Conservation (phyloP, 169 alveolate genomes). For the Eimeria nieschulzi region DNA sequence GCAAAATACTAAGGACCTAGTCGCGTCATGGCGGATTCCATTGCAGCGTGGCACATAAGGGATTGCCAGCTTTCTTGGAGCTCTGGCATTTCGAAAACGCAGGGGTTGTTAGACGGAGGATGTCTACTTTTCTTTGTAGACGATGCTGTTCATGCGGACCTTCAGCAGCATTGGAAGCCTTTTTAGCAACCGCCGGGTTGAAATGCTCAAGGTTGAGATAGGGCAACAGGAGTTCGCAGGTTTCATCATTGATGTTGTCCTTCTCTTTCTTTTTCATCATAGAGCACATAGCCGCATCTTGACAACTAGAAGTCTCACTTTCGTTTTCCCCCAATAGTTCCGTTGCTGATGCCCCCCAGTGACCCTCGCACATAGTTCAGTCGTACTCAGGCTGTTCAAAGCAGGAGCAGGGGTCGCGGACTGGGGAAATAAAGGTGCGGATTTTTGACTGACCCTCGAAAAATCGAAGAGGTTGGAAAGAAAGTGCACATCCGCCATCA, state of each 20-base stretch:
- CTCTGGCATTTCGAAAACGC: background rate
- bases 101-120: background rate
- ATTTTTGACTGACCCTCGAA: constrained; percentile 80
- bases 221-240: constrained; percentile 95
- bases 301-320: too few relatives aligned
- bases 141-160: background rate
- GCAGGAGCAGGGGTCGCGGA: too few relatives aligned
- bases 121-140: background rate
- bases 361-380: too few relatives aligned
- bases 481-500: constrained; percentile 90
- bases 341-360: background rate
- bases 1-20: background rate
- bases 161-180: constrained; percentile 87
- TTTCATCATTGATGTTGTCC: constrained; percentile 96
- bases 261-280: constrained; percentile 81
- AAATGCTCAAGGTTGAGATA: constrained; percentile 87
- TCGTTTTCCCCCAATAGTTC: background rate
- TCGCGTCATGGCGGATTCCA: background rate
- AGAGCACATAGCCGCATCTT: background rate
- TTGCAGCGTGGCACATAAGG: background rate
- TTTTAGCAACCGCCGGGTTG: constrained; percentile 85
- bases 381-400: too few relatives aligned
- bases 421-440: too few relatives aligned
- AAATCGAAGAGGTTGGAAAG: constrained; percentile 88
- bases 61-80: background rate